phyloP scores from a whole-genome alignment of 2,329 filamentous ascomycete species.

The Aspergillus novofumigatus region DNA sequence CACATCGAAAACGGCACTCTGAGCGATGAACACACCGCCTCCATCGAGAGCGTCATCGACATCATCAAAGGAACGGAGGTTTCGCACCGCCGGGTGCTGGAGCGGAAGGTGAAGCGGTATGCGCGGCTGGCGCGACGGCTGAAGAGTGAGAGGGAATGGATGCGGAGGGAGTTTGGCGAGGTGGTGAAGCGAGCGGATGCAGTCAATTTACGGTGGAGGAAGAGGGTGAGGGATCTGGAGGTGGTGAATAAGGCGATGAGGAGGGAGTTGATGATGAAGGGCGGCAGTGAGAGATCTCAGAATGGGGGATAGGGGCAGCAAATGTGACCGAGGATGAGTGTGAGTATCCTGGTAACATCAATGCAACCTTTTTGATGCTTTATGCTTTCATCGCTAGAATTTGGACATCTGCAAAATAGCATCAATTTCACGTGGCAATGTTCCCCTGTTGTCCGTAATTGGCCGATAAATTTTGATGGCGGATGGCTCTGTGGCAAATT shows the following conservation, averaged over 20 bases:
- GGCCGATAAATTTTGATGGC: too few species aligned
- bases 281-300: constrained; percentile 4
- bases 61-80: constrained; percentile 21
- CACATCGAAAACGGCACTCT: constrained; percentile 24
- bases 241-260: constrained; percentile 3
- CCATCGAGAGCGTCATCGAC: constrained; percentile 25
- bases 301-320: neutral
- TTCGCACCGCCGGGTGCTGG: constrained; percentile 13
- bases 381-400: too few species aligned
- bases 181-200: constrained; percentile 14
- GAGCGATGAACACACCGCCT: constrained; percentile 15
- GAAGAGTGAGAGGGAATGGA: constrained; percentile 15
- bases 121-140: constrained; percentile 13
- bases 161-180: constrained; percentile 18
- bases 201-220: constrained; percentile 13
- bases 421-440: neutral
- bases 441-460: neutral
- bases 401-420: neutral
- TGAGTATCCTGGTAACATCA: neutral
- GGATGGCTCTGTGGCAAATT: neutral
- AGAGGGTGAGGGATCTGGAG: constrained; percentile 8
- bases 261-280: neutral
- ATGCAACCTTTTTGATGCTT: neutral
- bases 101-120: constrained; percentile 16
- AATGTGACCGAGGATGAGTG: neutral